phyloP scores from a whole-genome alignment of 2,329 filamentous ascomycete genomes.

The Trichophyton benhamiae region DNA sequence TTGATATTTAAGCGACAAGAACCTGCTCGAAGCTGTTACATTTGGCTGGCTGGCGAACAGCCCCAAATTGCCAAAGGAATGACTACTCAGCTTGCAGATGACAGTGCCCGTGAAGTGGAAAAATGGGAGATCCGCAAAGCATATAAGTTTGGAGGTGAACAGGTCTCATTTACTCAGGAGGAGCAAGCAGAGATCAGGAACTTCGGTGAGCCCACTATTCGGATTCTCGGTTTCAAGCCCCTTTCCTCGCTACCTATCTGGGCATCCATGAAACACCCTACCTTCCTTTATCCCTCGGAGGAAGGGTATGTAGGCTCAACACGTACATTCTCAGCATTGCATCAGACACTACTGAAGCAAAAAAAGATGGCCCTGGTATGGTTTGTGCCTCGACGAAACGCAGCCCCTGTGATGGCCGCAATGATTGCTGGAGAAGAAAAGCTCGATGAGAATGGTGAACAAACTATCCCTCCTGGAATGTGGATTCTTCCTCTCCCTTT shows the following conservation, averaged over 20 bases:
- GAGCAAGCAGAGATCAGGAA: constrained; percentile 66
- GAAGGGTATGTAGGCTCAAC: constrained; percentile 82
- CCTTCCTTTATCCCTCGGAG: constrained; percentile 89
- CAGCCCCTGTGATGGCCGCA: constrained; percentile 65
- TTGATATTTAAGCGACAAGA: constrained; percentile 75
- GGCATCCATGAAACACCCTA: constrained; percentile 75
- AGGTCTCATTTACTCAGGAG: constrained; percentile 71
- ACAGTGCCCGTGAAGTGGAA: constrained; percentile 63
- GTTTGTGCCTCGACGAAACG: constrained; percentile 74
- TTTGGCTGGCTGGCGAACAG: constrained; percentile 78
- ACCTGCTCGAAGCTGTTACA: constrained; percentile 69
- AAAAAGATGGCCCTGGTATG: constrained; percentile 78
- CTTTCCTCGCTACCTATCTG: constrained; percentile 61
- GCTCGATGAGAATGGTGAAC: constrained; percentile 52
- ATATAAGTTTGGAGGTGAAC: constrained; percentile 90
- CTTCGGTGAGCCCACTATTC: constrained; percentile 71
- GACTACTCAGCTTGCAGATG: constrained; percentile 64
- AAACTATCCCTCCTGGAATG: constrained; percentile 66
- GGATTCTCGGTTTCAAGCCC: constrained; percentile 89
- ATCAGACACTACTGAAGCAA: constrained; percentile 69
- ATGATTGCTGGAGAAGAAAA: constrained; percentile 63
- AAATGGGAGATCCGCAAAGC: constrained; percentile 77
- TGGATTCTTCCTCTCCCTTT: constrained; percentile 85
- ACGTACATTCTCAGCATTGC: constrained; percentile 79
- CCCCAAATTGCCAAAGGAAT: constrained; percentile 65